These are phyloP conservation scores for Achaetomium macrosporum DNA, from an alignment of 2,329 filamentous ascomycete species.

Conservation along the genomic window DNA sequence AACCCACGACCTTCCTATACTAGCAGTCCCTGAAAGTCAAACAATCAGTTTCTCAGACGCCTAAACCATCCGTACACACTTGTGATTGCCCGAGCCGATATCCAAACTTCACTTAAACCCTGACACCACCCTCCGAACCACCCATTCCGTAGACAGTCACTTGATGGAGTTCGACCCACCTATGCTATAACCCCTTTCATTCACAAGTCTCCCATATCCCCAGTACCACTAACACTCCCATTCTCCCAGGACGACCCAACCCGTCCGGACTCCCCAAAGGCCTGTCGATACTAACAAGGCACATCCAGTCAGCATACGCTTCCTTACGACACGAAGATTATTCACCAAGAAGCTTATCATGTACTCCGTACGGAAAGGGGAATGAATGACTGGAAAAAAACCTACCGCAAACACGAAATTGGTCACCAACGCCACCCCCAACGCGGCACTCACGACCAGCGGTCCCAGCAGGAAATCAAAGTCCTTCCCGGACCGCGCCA, in stretches of 20 bases:
- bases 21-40: not conserved
- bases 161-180: not conserved
- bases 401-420: conserved; percentile 86
- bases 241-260: not conserved
- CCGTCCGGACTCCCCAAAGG: not conserved
- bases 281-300: conserved; percentile 5
- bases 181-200: not conserved
- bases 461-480: conserved; percentile 88
- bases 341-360: not conserved
- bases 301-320: not conserved
- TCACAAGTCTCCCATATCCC: conserved; percentile 2
- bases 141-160: not conserved
- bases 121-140: not conserved
- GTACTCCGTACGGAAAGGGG: not conserved
- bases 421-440: conserved; percentile 71
- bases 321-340: not conserved
- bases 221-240: not conserved
- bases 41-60: too few species aligned
- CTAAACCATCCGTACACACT: too few species aligned
- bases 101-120: too few species aligned
- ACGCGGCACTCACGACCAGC: conserved; percentile 70
- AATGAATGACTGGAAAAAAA: conserved; percentile 5
- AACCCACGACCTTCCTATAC: not conserved
- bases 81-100: too few species aligned
- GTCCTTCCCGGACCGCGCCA: conserved; percentile 80